Base-by-base conservation (phyloP, 495 filamentous ascomycete species). In the Pyronema domesticum region DNA sequence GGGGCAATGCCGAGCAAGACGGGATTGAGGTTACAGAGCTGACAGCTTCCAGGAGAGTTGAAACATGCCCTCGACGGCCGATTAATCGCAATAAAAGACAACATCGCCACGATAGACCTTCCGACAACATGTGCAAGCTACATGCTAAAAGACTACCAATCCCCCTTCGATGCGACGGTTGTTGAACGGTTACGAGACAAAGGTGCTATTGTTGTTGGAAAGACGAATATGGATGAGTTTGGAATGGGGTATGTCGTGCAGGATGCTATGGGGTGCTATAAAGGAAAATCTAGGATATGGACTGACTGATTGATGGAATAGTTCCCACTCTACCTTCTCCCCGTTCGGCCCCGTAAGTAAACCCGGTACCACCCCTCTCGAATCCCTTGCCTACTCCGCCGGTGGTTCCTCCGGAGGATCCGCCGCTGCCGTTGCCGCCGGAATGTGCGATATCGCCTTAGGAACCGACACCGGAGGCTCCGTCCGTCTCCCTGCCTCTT, bases 391-490 rank as follows among this genome's bases (percentile, higher is more conserved):
- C 23, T 5, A 5, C 36, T 94, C 89, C 5, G 80, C 84, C 1
- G 91, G 91, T 42, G 91, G 91, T 23, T 95, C 87, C 66, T 96
- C 91, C 6, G 91, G 91, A 42, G 91, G 91, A 15, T 94, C 87
- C 68, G 93, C 91, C 6, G 79, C 89, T 7, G 86, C 88, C 37
- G 85, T 95, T 46, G 81, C 80, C 13, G 74, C 73, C 10, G 73
- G 74, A 0, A 76, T 84, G 64, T 86, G 80, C 51, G 76, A 82
- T 67, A 70, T 82, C 40, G 86, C 89, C 14, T 71, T 98, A 13
- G 91, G 89, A 13, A 98, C 91, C 15, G 91, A 98, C 64, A 96
- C 91, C 0, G 91, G 91, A 57, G 91, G 91, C 19, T 93, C 86
- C 9, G 86, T 96, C 44, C 77, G 91, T 19, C 74, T 96, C 54